Percentiles rank a stretch among this genome's conserved stretches.
Conservation (phyloP, 352 stramenopile species). For the Phytophthora constricta region DNA sequence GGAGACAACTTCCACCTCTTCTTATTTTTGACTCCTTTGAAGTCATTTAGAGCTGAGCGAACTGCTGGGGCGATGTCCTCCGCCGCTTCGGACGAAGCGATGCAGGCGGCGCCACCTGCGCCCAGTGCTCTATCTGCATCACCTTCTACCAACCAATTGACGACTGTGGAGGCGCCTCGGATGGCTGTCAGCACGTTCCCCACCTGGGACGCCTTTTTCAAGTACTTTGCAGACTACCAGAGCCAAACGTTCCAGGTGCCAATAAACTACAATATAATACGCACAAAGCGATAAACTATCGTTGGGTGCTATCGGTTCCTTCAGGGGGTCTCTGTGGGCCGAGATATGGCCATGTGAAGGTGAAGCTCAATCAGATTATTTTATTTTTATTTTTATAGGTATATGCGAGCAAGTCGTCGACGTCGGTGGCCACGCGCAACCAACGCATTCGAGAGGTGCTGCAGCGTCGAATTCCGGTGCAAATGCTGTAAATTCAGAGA, state of each 20-base stretch:
- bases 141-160: background rate
- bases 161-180: slow-evolving; percentile 17
- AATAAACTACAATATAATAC: too few relatives aligned
- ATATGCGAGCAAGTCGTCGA: slow-evolving; percentile 27
- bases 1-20: too few relatives aligned
- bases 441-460: slow-evolving; percentile 7
- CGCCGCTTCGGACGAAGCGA: too few relatives aligned
- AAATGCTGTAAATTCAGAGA: background rate
- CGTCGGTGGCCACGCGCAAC: slow-evolving; percentile 25
- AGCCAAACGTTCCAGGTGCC: slow-evolving; percentile 22
- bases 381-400: background rate
- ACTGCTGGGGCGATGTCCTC: too few relatives aligned
- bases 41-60: too few relatives aligned
- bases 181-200: slow-evolving; percentile 19
- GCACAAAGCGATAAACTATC: background rate
- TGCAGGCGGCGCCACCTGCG: too few relatives aligned
- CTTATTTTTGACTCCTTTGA: too few relatives aligned
- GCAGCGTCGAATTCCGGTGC: background rate
- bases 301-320: background rate
- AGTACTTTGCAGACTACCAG: slow-evolving; percentile 25
- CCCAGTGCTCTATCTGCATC: background rate
- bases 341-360: background rate
- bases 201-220: slow-evolving; percentile 23
- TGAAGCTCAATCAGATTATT: background rate
- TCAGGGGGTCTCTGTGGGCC: background rate